Base-by-base conservation (phyloP, 495 filamentous ascomycete species). In the Penicillium longicatenatum region DNA sequence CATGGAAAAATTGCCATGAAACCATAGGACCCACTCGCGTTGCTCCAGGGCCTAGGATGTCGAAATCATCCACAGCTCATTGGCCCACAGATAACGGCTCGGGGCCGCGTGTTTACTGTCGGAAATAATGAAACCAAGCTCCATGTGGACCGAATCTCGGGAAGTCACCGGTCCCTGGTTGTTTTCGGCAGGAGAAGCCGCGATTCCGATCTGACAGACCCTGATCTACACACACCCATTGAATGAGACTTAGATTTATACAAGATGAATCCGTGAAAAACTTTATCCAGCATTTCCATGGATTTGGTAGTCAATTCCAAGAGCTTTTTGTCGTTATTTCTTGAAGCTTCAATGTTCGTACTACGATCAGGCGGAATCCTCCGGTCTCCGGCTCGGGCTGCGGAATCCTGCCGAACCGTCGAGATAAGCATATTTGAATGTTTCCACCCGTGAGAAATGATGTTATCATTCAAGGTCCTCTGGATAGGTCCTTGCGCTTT, bases 1-100 rank as follows among this genome's bases (percentile, higher is more conserved):
- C 41, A 44, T 46, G 44, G 30, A 50, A 49, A 54, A 61, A 54
- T 41, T 42, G 17, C 9, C 43, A 51, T 61, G 52, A 56, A 56
- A 30, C 14, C 50, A 53, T 56, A 3, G 20, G 58, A 57, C 59
- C 59, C 59, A 61, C 59, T 31, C 41, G 14, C 5, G 8, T 35
- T 53, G 39, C 20, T 46, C 19, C 30, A 26, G 26, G 26, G 26
- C 26, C 31, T 14, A 10, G 20, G 43, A 54, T 47, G 50, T 54
- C 31, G 50, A 37, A 54, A 47, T 46, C 49, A 52, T 48, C 26
- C 21, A n/a, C 22, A 17, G 22, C 22, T 46, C 26, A 33, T 45
- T 51, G 44, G 44, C 20, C 44, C 44, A 46, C 9, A 16, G 10
- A 46, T n/a, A 46, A 46, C 41, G 19, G 16, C 41, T 43, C 7